These are phyloP conservation scores for Tetracladium setigerum DNA, from an alignment of 495 filamentous ascomycete species.

Conservation along the genomic window DNA sequence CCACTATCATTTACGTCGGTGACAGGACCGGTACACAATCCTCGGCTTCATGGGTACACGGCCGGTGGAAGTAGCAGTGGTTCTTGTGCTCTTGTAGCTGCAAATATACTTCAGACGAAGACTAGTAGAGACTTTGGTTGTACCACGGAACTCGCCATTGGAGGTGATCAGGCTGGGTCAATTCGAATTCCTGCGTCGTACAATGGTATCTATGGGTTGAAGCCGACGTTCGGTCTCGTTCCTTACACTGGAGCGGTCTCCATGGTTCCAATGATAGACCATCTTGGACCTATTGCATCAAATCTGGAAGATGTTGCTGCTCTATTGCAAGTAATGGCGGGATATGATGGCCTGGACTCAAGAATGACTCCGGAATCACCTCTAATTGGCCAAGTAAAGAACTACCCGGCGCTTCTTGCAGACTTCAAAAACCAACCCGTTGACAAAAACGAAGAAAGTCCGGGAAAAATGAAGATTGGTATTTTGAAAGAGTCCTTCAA, in stretches of 20 bases:
- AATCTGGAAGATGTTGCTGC: conserved; percentile 35
- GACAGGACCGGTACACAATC: conserved; percentile 35
- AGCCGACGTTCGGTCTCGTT: conserved; percentile 48
- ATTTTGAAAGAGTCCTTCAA: conserved; percentile 43
- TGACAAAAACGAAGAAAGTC: no score
- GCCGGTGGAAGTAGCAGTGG: conserved; percentile 43
- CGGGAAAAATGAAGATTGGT: no score
- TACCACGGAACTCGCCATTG: conserved; percentile 42
- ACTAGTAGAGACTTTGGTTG: no score
- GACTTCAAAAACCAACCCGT: no score
- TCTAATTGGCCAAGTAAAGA: no score
- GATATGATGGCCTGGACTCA: conserved; percentile 45
- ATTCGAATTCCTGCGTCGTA: conserved; percentile 51
- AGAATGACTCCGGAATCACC: no score
- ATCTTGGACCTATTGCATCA: conserved; percentile 34
- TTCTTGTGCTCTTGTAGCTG: conserved; percentile 36
- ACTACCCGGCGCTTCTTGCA: no score
- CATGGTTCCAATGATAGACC: conserved; percentile 32
- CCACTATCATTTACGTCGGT: conserved; percentile 33
- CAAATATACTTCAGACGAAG: no score
- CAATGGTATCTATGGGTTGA: conserved; percentile 48
- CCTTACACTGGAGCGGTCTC: conserved; percentile 31
- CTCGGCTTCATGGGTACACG: conserved; percentile 29
- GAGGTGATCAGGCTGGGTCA: conserved; percentile 60
- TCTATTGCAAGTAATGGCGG: conserved; percentile 38